A percentile compares a stretch with the other conserved stretches of the same genome.
Evolutionary conservation across 352 stramenopile genomes (phyloP).

Genomic region (Globisporangium irregulare): DNA sequence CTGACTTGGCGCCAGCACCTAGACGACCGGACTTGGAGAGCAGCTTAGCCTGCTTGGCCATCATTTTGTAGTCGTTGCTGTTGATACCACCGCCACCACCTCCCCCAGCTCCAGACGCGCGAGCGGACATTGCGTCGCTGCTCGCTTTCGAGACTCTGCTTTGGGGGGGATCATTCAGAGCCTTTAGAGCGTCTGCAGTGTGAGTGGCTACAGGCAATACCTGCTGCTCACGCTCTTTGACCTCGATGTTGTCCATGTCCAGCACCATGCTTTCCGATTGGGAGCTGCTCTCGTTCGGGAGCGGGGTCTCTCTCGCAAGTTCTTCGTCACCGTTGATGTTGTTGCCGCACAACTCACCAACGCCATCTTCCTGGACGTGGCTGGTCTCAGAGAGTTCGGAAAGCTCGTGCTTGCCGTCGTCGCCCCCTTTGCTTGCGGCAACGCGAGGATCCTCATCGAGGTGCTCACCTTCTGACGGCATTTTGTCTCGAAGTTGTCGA

Average conservation of each 20-base stretch:
- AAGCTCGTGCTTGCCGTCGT: too few species aligned
- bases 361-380: too few species aligned
- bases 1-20: not conserved
- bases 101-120: not conserved
- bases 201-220: not conserved
- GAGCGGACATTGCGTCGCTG: not conserved
- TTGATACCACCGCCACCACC: not conserved
- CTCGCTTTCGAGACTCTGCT: not conserved
- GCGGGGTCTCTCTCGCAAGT: not conserved
- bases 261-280: not conserved
- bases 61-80: conserved; percentile 5
- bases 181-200: not conserved
- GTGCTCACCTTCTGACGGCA: too few species aligned
- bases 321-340: too few species aligned
- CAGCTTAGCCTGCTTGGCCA: not conserved
- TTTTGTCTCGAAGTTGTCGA: too few species aligned
- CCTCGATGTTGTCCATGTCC: conserved; percentile 3
- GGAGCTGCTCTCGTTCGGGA: not conserved
- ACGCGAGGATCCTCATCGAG: too few species aligned
- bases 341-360: too few species aligned
- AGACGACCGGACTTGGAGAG: not conserved
- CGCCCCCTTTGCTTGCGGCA: too few species aligned
- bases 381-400: too few species aligned
- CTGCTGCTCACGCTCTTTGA: not conserved
- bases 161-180: not conserved